phyloP scores from a whole-genome alignment of 148 eudicot species.

The Cornus florida region DNA sequence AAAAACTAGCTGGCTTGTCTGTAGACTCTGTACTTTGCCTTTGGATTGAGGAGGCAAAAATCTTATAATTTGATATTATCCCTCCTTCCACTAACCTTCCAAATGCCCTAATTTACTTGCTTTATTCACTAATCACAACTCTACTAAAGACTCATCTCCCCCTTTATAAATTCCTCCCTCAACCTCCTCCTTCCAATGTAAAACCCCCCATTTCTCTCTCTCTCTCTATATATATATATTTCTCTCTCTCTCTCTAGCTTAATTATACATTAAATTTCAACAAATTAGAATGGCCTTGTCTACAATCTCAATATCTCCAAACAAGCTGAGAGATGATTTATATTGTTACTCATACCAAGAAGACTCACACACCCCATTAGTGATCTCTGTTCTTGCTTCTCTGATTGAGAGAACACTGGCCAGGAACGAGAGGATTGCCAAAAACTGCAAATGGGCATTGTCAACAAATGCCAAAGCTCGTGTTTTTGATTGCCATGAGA shows the following conservation, averaged over 20 bases:
- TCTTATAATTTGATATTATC: constrained; percentile 41
- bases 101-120: constrained; percentile 13
- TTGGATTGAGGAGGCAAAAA: constrained; percentile 52
- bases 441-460: constrained; percentile 35
- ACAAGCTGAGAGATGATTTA: constrained; percentile 69
- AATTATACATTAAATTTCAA: too few species aligned
- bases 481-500: constrained; percentile 68
- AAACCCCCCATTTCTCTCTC: constrained; percentile 3
- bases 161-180: constrained; percentile 13
- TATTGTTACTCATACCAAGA: constrained; percentile 59
- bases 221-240: background rate
- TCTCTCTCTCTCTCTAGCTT: background rate
- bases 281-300: constrained; percentile 26
- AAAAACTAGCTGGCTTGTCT: constrained; percentile 46
- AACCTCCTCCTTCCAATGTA: background rate
- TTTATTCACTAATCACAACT: background rate
- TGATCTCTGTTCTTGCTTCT: constrained; percentile 86
- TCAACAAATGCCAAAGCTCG: constrained; percentile 42
- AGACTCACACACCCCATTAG: constrained; percentile 64
- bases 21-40: constrained; percentile 34
- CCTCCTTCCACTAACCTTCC: constrained; percentile 62
- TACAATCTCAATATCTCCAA: constrained; percentile 57
- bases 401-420: constrained; percentile 74
- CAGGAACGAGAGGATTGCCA: constrained; percentile 62
- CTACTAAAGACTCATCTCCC: constrained; percentile 3